phyloP scores from a whole-genome alignment of 169 alveolate species.

The Cryptosporidium felis region DNA sequence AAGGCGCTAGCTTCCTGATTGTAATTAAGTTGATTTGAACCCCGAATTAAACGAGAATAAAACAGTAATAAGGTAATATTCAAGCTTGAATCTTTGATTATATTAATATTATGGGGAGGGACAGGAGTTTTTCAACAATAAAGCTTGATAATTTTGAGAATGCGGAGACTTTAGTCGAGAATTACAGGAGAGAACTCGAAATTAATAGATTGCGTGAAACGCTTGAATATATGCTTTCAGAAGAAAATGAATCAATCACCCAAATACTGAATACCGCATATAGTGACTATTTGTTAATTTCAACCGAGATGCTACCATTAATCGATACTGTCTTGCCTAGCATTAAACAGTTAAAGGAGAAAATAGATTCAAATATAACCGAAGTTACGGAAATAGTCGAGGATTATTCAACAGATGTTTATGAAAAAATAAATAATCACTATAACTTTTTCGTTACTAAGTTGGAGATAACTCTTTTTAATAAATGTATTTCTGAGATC shows the following conservation, averaged over 20 bases:
- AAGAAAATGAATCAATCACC: slow-evolving; percentile 38
- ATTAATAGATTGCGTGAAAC: slow-evolving; percentile 53
- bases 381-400: slow-evolving; percentile 20
- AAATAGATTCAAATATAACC: background rate
- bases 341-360: slow-evolving; percentile 39
- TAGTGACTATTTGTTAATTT: slow-evolving; percentile 16
- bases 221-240: slow-evolving; percentile 3
- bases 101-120: background rate
- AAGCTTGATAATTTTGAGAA: slow-evolving; percentile 19
- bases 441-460: background rate
- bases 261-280: slow-evolving; percentile 25
- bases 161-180: slow-evolving; percentile 45
- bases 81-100: too few relatives aligned
- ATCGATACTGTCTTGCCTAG: slow-evolving; percentile 50
- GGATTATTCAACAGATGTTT: background rate
- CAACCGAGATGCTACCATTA: slow-evolving; percentile 56
- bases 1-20: too few relatives aligned
- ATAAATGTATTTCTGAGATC: background rate
- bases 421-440: slow-evolving; percentile 4
- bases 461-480: background rate
- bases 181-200: slow-evolving; percentile 44
- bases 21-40: too few relatives aligned
- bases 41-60: too few relatives aligned
- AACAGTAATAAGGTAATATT: too few relatives aligned
- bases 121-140: background rate